A percentile compares a stretch with the other conserved stretches of the same genome.
phyloP scores from a whole-genome alignment of 805 yeast genomes.

The Schizosaccharomyces pombe region DNA sequence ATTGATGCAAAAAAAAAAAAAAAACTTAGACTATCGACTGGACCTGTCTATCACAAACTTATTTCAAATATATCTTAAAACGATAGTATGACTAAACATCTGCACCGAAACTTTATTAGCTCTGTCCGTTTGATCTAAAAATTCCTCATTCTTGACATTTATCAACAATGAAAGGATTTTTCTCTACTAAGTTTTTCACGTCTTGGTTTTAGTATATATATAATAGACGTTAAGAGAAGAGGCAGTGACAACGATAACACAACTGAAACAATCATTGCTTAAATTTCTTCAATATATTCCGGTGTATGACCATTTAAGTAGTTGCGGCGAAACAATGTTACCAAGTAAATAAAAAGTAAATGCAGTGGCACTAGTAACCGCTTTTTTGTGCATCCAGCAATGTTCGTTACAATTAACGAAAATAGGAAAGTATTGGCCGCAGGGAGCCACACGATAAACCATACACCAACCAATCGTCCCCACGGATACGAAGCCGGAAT shows the following conservation, averaged over 20 bases:
- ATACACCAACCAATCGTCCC: constrained; percentile 3
- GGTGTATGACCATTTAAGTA: constrained; percentile 40
- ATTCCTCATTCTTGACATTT: constrained; percentile 21
- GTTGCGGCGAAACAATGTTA: constrained; percentile 36
- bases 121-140: constrained; percentile 32
- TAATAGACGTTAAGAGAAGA: constrained; percentile 13
- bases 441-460: neutral
- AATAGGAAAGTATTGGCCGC: neutral
- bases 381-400: constrained; percentile 37
- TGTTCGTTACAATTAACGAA: constrained; percentile 21
- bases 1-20: too few species aligned
- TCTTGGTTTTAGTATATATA: constrained; percentile 18
- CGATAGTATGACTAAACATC: too few species aligned
- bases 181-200: constrained; percentile 15
- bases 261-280: constrained; percentile 26
- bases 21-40: too few species aligned
- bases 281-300: constrained; percentile 31
- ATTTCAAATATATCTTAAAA: too few species aligned
- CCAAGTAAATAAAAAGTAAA: constrained; percentile 31
- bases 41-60: too few species aligned
- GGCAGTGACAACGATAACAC: constrained; percentile 13
- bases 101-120: constrained; percentile 31
- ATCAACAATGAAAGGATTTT: constrained; percentile 10
- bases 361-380: constrained; percentile 23
- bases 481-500: neutral